A percentile compares a stretch with the other conserved stretches of the same genome.
phyloP scores from a whole-genome alignment of 805 yeast species.

The Saccharomyces jurei region DNA sequence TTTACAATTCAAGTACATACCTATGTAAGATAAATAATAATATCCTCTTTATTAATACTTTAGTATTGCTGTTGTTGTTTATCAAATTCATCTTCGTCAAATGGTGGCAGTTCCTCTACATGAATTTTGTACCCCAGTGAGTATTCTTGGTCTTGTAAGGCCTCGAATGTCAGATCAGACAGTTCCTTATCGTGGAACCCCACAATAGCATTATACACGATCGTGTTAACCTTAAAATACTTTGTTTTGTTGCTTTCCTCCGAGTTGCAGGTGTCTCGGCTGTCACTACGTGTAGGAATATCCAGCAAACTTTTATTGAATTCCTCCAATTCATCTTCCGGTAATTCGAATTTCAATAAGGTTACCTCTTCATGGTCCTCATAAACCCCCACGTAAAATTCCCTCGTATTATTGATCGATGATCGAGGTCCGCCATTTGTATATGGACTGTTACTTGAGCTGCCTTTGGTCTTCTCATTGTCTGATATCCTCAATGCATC shows the following conservation, averaged over 20 bases:
- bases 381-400: conserved; percentile 31
- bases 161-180: conserved; percentile 19
- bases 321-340: conserved; percentile 1
- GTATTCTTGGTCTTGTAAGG: conserved; percentile 25
- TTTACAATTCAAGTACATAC: background rate
- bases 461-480: background rate
- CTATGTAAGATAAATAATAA: background rate
- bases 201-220: conserved; percentile 28
- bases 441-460: background rate
- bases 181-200: conserved; percentile 28
- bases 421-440: conserved; percentile 1
- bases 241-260: conserved; percentile 12
- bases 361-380: conserved; percentile 21
- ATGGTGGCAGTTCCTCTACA: conserved; percentile 21
- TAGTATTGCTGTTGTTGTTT: background rate
- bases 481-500: background rate
- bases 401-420: conserved; percentile 23
- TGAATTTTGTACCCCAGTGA: conserved; percentile 22
- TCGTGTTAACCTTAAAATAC: conserved; percentile 18
- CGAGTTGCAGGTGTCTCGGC: conserved; percentile 7
- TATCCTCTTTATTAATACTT: background rate
- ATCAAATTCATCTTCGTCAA: conserved; percentile 10
- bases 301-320: background rate
- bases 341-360: conserved; percentile 6
- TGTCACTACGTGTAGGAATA: conserved; percentile 2